phyloP scores from a whole-genome alignment of 164 flowering plant genomes.

The Chimonanthus salicifolius region DNA sequence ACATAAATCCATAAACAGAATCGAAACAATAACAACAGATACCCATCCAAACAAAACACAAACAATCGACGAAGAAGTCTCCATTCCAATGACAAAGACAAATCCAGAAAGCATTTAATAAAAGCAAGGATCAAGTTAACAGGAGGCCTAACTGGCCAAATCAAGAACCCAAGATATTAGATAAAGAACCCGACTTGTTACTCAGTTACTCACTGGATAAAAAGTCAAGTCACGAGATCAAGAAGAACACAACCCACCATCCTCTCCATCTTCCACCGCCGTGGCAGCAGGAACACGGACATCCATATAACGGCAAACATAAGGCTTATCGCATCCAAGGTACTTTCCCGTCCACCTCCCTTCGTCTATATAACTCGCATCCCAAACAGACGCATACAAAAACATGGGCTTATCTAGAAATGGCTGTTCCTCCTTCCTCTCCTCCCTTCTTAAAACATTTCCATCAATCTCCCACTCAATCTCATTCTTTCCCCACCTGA shows the following conservation, averaged over 20 bases:
- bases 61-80: background rate
- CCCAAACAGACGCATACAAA: slow-evolving; percentile 55
- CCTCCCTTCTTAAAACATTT: slow-evolving; percentile 34
- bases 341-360: slow-evolving; percentile 45
- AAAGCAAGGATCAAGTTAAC: too few species aligned
- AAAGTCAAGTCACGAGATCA: slow-evolving; percentile 10
- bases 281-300: slow-evolving; percentile 29
- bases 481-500: slow-evolving; percentile 34
- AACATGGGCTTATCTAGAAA: slow-evolving; percentile 52
- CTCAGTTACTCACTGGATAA: background rate
- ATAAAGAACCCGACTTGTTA: too few species aligned
- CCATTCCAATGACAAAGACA: too few species aligned
- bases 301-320: slow-evolving; percentile 38
- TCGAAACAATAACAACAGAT: background rate
- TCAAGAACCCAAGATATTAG: too few species aligned
- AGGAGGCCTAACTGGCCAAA: too few species aligned
- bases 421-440: slow-evolving; percentile 27
- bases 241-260: slow-evolving; percentile 5
- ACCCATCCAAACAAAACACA: background rate
- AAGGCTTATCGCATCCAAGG: slow-evolving; percentile 45
- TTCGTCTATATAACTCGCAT: slow-evolving; percentile 50
- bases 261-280: slow-evolving; percentile 10
- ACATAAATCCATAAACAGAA: background rate
- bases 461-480: slow-evolving; percentile 57
- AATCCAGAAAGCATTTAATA: too few species aligned